A percentile compares a stretch with the other conserved stretches of the same genome.
Evolutionary conservation across 805 yeast species (phyloP).

Genomic region (Yamadazyma akitaensis): DNA sequence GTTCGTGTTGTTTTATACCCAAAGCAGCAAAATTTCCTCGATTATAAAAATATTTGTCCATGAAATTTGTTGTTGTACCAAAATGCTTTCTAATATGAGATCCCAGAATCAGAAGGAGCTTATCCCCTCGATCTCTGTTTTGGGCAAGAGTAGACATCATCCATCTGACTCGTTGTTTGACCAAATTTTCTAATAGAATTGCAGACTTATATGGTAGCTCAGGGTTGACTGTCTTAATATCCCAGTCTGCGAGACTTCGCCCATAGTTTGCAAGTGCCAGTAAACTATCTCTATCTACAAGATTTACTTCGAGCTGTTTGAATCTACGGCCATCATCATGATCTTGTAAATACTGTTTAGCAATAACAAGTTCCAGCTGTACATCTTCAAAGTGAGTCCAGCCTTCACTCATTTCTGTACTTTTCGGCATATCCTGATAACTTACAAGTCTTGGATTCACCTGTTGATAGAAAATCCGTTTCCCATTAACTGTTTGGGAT

Average conservation of each 20-base stretch:
- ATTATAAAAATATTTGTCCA: background rate
- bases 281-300: background rate
- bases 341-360: constrained; percentile 17
- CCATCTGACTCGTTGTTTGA: background rate
- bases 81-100: background rate
- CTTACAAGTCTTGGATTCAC: constrained; percentile 20
- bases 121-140: background rate
- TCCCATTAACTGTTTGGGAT: background rate
- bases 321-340: constrained; percentile 16
- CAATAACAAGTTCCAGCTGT: constrained; percentile 24
- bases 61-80: background rate
- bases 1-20: constrained; percentile 1
- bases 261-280: constrained; percentile 1
- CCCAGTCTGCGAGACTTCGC: background rate
- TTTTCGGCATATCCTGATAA: constrained; percentile 49
- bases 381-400: constrained; percentile 44
- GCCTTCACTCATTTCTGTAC: constrained; percentile 48
- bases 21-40: constrained; percentile 1
- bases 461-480: constrained; percentile 1
- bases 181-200: constrained; percentile 1
- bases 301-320: background rate
- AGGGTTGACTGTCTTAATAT: background rate
- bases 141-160: background rate
- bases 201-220: background rate
- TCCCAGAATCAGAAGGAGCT: background rate